These are phyloP conservation scores for Erigeron canadensis DNA, from an alignment of 129 eudicot species.

Conservation along the genomic window DNA sequence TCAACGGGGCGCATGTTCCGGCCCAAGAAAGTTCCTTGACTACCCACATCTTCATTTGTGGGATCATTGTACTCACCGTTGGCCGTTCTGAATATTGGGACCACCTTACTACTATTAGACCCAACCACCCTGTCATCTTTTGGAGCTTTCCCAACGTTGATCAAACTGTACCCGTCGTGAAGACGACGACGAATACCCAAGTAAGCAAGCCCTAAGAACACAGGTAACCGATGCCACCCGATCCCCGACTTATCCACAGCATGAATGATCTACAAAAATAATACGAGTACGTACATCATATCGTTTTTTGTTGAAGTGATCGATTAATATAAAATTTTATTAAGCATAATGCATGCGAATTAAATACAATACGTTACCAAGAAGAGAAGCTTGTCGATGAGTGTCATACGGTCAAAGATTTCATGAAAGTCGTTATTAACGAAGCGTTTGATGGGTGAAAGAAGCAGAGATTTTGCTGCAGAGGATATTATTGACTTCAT, in stretches of 20 bases:
- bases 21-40: slow-evolving; percentile 54
- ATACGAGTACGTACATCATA: too few relatives aligned
- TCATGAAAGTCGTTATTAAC: slow-evolving; percentile 53
- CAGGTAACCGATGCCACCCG: slow-evolving; percentile 58
- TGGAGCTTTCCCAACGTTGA: slow-evolving; percentile 47
- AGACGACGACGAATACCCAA: slow-evolving; percentile 59
- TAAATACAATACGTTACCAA: slow-evolving; percentile 47
- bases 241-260: slow-evolving; percentile 42
- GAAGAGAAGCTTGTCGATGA: slow-evolving; percentile 51
- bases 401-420: slow-evolving; percentile 40
- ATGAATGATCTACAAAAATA: slow-evolving; percentile 42
- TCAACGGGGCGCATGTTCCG: slow-evolving; percentile 54
- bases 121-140: slow-evolving; percentile 24
- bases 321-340: too few relatives aligned
- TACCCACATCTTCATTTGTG: slow-evolving; percentile 36
- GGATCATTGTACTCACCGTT: slow-evolving; percentile 48
- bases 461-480: slow-evolving; percentile 22
- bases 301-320: too few relatives aligned
- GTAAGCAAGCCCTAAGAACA: slow-evolving; percentile 50
- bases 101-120: slow-evolving; percentile 30
- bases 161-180: slow-evolving; percentile 54
- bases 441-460: slow-evolving; percentile 33
- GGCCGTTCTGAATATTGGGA: slow-evolving; percentile 39
- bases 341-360: too few relatives aligned
- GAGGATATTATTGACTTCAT: slow-evolving; percentile 14